These are phyloP conservation scores for Chamaecrista fasciculata DNA, from an alignment of 306 rosid genomes.

Conservation along the genomic window DNA sequence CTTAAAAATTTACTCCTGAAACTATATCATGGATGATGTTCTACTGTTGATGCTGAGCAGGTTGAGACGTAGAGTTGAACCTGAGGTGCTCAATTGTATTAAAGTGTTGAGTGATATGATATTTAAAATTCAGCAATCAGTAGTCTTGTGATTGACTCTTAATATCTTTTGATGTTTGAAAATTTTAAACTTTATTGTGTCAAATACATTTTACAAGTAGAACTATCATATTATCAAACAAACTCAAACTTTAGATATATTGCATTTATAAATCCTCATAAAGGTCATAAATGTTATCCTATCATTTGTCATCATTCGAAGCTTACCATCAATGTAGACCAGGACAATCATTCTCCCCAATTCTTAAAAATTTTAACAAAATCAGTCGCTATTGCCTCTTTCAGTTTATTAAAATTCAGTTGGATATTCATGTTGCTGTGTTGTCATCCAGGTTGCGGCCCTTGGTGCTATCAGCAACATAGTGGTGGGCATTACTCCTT, in stretches of 20 bases:
- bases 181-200: slow-evolving; percentile 5
- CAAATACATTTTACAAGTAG: background rate
- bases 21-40: background rate
- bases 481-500: slow-evolving; percentile 67
- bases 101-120: background rate
- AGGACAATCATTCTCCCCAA: background rate
- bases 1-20: slow-evolving; percentile 12
- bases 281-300: background rate
- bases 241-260: slow-evolving; percentile 4
- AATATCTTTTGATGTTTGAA: background rate
- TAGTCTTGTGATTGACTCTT: background rate
- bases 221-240: background rate
- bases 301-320: background rate
- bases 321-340: slow-evolving; percentile 12
- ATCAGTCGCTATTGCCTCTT: background rate
- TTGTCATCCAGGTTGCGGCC: slow-evolving; percentile 78
- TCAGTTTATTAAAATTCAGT: slow-evolving; percentile 1
- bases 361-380: background rate
- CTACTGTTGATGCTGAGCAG: slow-evolving; percentile 12
- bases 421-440: slow-evolving; percentile 12
- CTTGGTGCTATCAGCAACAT: slow-evolving; percentile 82
- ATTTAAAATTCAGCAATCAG: background rate
- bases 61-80: slow-evolving; percentile 6
- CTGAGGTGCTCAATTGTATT: slow-evolving; percentile 7
- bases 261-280: background rate